Evolutionary conservation across 257 asterid genomes (phyloP).

Genomic region (Solanum chilense): DNA sequence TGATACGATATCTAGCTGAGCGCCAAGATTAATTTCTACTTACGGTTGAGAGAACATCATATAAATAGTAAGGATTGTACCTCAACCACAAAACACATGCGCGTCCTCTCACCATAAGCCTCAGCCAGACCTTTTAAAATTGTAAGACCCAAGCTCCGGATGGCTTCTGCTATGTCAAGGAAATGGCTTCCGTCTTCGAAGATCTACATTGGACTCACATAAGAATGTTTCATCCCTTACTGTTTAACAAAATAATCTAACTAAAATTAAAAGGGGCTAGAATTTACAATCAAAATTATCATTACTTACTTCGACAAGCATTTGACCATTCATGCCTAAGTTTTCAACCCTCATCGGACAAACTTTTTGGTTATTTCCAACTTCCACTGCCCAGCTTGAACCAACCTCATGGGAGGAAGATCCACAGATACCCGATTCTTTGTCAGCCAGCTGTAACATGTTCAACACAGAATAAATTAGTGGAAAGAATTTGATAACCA

Average conservation of each 20-base stretch:
- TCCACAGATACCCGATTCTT: slow-evolving; percentile 46
- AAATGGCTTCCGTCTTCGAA: slow-evolving; percentile 63
- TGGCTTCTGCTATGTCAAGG: slow-evolving; percentile 76
- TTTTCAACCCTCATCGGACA: slow-evolving; percentile 91
- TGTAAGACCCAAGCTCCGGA: slow-evolving; percentile 73
- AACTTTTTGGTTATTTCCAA: slow-evolving; percentile 62
- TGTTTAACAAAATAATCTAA: neutral
- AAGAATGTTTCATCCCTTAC: neutral
- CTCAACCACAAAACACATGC: slow-evolving; percentile 93
- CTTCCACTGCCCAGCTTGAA: slow-evolving; percentile 99
- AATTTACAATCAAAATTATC: neutral
- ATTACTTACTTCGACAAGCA: slow-evolving; percentile 73
- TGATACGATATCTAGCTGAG: neutral
- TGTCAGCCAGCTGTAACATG: slow-evolving; percentile 61
- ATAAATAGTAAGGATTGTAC: slow-evolving; percentile 23
- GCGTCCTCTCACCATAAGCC: slow-evolving; percentile 51
- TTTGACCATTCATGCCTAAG: slow-evolving; percentile 65
- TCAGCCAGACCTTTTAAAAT: slow-evolving; percentile 81
- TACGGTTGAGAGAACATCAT: neutral
- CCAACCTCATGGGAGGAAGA: slow-evolving; percentile 65
- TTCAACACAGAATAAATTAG: neutral
- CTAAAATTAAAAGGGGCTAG: neutral
- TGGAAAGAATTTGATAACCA: neutral
- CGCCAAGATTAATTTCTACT: neutral
- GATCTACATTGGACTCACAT: neutral